phyloP scores from a whole-genome alignment of 164 flowering plant genomes.

The Tetrastigma voinierianum region DNA sequence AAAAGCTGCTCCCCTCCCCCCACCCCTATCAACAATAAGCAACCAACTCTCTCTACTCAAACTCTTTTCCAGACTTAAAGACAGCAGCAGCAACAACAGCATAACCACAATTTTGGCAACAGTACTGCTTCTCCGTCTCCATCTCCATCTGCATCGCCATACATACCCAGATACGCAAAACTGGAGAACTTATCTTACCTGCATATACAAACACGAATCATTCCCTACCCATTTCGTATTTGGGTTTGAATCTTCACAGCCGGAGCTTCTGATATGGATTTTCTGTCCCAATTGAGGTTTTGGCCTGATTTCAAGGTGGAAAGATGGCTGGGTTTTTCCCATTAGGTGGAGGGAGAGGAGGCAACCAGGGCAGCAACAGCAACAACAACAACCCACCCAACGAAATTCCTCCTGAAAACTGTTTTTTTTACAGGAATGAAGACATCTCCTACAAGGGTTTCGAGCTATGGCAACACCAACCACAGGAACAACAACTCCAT shows the following conservation, averaged over 20 bases:
- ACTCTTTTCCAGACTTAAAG: background rate
- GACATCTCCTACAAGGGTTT: slow-evolving; percentile 39
- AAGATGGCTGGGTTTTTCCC: slow-evolving; percentile 56
- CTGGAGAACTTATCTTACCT: no score
- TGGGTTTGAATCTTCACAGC: background rate
- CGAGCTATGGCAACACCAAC: slow-evolving; percentile 57
- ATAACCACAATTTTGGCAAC: background rate
- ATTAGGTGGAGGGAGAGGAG: slow-evolving; percentile 28
- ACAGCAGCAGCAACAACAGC: no score
- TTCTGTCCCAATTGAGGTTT: slow-evolving; percentile 18
- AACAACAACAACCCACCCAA: slow-evolving; percentile 9
- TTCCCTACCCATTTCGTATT: no score
- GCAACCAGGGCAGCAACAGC: slow-evolving; percentile 7
- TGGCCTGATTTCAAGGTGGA: slow-evolving; percentile 10
- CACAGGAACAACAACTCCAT: slow-evolving; percentile 17
- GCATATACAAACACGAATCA: no score
- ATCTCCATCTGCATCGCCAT: no score
- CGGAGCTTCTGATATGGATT: slow-evolving; percentile 35
- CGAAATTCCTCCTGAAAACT: slow-evolving; percentile 29
- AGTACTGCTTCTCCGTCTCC: no score
- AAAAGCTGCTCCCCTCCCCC: slow-evolving; percentile 4
- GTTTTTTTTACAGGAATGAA: slow-evolving; percentile 38
- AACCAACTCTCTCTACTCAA: background rate
- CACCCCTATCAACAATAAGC: background rate
- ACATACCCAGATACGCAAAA: background rate